These are phyloP conservation scores for Wickerhamomyces silvicola DNA, from an alignment of 805 yeast genomes.

Conservation along the genomic window DNA sequence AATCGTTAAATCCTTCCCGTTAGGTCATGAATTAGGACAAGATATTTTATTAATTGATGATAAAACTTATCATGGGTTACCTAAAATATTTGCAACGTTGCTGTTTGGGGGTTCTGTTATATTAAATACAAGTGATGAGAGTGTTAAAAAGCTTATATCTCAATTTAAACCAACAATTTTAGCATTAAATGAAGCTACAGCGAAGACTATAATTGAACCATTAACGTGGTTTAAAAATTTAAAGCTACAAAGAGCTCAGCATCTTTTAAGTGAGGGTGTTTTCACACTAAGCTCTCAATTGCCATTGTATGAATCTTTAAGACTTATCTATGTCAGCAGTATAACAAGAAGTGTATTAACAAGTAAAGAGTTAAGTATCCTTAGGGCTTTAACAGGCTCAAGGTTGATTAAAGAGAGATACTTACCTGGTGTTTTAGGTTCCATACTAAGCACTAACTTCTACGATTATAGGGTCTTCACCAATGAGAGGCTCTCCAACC, in stretches of 20 bases:
- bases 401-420: constrained; percentile 48
- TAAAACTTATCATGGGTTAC: too few relatives aligned
- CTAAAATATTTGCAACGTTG: constrained; percentile 27
- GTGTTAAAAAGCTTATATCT: constrained; percentile 3
- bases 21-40: constrained; percentile 29
- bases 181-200: constrained; percentile 1
- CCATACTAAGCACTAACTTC: constrained; percentile 51
- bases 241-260: constrained; percentile 18
- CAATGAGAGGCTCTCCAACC: constrained; percentile 27
- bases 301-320: constrained; percentile 28
- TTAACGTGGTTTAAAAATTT: constrained; percentile 4
- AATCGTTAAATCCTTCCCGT: constrained; percentile 30
- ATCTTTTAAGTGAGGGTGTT: constrained; percentile 14
- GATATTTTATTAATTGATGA: constrained; percentile 28
- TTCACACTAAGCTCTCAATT: constrained; percentile 19
- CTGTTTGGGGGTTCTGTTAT: constrained; percentile 28
- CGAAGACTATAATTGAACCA: constrained; percentile 1
- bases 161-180: constrained; percentile 11
- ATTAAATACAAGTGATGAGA: constrained; percentile 20
- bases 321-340: constrained; percentile 14
- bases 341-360: constrained; percentile 6
- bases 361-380: constrained; percentile 28
- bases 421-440: constrained; percentile 44
- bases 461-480: constrained; percentile 53
- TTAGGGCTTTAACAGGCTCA: constrained; percentile 41